Conservation (phyloP, 1,284 basidiomycete genomes). For the Cutaneotrichosporon cavernicola region DNA sequence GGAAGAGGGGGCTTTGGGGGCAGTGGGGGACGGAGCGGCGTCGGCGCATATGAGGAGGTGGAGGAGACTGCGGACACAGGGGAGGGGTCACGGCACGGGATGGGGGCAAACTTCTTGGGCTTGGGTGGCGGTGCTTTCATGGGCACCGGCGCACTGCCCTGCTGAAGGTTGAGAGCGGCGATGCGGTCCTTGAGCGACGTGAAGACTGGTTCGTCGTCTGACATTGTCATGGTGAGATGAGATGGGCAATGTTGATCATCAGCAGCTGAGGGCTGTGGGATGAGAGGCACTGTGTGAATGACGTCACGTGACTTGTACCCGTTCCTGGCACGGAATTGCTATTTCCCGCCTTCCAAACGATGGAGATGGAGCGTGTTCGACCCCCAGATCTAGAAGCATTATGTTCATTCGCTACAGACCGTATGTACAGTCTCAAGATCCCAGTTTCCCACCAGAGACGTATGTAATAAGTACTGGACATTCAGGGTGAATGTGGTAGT, state of each 20-base stretch:
- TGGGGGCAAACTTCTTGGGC: neutral
- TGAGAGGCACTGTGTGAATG: no score
- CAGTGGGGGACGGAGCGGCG: neutral
- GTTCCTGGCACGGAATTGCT: neutral
- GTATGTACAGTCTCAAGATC: no score
- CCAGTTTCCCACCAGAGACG: no score
- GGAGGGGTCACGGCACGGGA: neutral
- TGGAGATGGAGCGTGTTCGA: no score
- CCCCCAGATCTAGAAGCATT: no score
- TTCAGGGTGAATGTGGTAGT: no score
- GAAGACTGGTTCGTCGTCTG: constrained; percentile 19
- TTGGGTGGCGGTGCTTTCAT: constrained; percentile 5
- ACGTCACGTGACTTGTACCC: no score
- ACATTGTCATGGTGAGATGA: constrained; percentile 13
- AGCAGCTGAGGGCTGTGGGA: no score
- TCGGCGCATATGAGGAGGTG: neutral
- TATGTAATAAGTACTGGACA: no score
- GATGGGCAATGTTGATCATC: neutral
- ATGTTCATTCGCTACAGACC: no score
- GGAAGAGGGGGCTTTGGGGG: neutral
- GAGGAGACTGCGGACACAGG: neutral
- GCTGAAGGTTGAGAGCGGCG: constrained; percentile 17
- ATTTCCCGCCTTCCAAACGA: neutral
- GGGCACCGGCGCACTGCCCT: neutral
- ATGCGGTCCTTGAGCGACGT: constrained; percentile 26